These are phyloP conservation scores for Ganoderma meredithae DNA, from an alignment of 1,284 basidiomycete species.

Conservation along the genomic window DNA sequence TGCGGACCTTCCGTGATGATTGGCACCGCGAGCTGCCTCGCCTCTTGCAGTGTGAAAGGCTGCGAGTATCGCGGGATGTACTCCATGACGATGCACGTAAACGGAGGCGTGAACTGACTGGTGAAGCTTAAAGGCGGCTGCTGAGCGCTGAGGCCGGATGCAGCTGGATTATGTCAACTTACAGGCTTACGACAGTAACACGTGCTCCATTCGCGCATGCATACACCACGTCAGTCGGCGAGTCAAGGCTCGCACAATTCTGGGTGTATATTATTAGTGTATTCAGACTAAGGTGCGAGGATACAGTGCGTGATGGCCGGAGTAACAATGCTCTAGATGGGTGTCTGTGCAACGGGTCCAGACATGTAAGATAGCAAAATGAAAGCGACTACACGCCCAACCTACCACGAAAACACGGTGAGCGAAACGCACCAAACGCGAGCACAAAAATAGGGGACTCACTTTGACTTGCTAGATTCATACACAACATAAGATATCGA, in stretches of 20 bases:
- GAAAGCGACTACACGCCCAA: conserved; percentile 53
- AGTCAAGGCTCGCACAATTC: not conserved
- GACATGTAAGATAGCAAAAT: conserved; percentile 33
- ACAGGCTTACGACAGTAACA: conserved; percentile 13
- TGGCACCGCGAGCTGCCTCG: conserved; percentile 67
- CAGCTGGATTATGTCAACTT: conserved; percentile 28
- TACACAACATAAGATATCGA: conserved; percentile 96
- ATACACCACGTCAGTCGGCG: not conserved
- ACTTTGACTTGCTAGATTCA: conserved; percentile 83
- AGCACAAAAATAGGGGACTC: conserved; percentile 36
- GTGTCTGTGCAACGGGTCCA: conserved; percentile 23
- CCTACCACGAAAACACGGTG: conserved; percentile 38
- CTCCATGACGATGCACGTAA: conserved; percentile 54
- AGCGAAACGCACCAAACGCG: conserved; percentile 15
- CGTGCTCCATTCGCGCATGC: conserved; percentile 16
- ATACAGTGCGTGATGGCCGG: conserved; percentile 35
- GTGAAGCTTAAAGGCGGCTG: too few species aligned
- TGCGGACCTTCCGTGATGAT: conserved; percentile 73
- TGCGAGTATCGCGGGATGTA: conserved; percentile 72
- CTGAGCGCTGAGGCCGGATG: too few species aligned
- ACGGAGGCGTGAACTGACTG: not conserved
- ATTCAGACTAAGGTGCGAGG: conserved; percentile 27
- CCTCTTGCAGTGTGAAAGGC: conserved; percentile 79
- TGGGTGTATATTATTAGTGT: conserved; percentile 27
- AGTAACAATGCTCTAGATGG: conserved; percentile 29